phyloP scores from a whole-genome alignment of 768 basidiomycete genomes.

The Naganishia vishniacii region DNA sequence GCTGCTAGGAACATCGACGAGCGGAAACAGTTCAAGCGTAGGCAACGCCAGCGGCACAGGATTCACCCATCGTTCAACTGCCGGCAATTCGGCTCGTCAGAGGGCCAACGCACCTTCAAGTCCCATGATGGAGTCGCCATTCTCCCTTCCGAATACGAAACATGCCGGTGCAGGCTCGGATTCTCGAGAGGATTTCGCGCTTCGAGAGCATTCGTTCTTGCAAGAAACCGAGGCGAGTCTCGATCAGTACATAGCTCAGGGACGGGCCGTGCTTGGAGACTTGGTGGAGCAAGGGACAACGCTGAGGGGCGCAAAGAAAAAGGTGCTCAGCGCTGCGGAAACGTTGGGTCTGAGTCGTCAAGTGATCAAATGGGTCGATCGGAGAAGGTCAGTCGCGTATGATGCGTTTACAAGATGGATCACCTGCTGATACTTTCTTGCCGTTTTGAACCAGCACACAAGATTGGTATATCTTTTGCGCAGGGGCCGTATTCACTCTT shows the following conservation, averaged over 20 bases:
- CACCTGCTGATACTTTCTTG: no score
- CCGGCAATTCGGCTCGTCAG: constrained; percentile 33
- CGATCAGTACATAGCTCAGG: constrained; percentile 88
- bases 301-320: constrained; percentile 80
- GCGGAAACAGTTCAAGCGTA: constrained; percentile 63
- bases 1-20: constrained; percentile 59
- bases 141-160: constrained; percentile 52
- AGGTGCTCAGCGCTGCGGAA: constrained; percentile 83
- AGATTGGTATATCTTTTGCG: constrained; percentile 89
- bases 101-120: constrained; percentile 44
- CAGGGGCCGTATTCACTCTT: constrained; percentile 78
- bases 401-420: neutral
- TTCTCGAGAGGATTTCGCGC: constrained; percentile 67
- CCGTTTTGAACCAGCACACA: no score
- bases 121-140: constrained; percentile 76
- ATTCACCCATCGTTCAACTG: constrained; percentile 33
- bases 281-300: constrained; percentile 86
- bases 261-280: constrained; percentile 83
- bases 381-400: constrained; percentile 64
- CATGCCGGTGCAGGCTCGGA: constrained; percentile 53
- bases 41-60: constrained; percentile 34
- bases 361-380: constrained; percentile 96
- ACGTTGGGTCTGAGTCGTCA: constrained; percentile 87
- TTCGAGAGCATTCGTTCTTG: constrained; percentile 83
- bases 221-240: constrained; percentile 72